Evolutionary conservation across 1,139 yeast species (phyloP).

Genomic region (Sugiyamaella japonica): DNA sequence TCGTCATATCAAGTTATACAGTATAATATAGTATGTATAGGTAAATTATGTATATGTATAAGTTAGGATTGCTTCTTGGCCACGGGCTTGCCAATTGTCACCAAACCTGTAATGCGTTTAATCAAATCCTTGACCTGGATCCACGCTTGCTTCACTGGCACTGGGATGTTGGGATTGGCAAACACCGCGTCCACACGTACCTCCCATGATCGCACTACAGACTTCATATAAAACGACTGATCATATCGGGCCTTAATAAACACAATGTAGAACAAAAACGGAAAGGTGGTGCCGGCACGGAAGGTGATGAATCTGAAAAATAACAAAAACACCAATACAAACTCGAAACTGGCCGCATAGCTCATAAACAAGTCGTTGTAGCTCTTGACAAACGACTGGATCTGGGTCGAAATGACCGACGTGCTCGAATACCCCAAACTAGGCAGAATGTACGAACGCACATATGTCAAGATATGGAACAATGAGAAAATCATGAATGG

Average conservation of each 20-base stretch:
- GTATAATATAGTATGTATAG: background rate
- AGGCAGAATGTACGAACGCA: conserved; percentile 68
- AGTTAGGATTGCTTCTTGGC: conserved; percentile 10
- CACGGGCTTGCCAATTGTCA: conserved; percentile 8
- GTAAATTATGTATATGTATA: background rate
- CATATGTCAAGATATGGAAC: conserved; percentile 71
- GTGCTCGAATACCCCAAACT: conserved; percentile 52
- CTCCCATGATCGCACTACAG: conserved; percentile 68
- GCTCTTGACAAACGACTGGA: conserved; percentile 57
- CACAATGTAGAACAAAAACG: conserved; percentile 56
- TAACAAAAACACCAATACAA: conserved; percentile 49
- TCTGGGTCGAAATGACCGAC: conserved; percentile 44
- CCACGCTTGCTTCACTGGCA: conserved; percentile 61
- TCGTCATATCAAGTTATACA: background rate
- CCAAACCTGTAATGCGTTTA: conserved; percentile 4
- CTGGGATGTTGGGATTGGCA: conserved; percentile 59
- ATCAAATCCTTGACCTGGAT: conserved; percentile 48
- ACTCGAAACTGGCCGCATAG: conserved; percentile 70
- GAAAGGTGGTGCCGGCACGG: conserved; percentile 62
- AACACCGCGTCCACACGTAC: conserved; percentile 67
- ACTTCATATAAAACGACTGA: conserved; percentile 70
- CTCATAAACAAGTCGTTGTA: conserved; percentile 72
- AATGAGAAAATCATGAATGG: conserved; percentile 70
- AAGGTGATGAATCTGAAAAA: conserved; percentile 52
- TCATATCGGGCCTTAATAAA: conserved; percentile 81